Evolutionary conservation across 257 asterid species (phyloP), one percentile per base, ranked within the genome.

Genomic region (Handroanthus guayacan): DNA sequence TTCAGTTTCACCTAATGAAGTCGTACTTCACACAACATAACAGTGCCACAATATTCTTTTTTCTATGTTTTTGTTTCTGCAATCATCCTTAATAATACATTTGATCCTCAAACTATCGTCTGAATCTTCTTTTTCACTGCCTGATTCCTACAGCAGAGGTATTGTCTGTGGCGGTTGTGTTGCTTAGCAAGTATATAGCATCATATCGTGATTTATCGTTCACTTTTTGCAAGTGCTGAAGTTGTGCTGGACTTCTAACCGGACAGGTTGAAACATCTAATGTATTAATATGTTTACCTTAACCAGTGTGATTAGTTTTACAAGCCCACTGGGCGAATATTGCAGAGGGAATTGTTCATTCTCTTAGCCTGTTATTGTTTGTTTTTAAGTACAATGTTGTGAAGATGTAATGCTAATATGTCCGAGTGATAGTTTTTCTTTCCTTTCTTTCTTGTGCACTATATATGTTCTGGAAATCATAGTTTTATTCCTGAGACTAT

Each of bases 161-260:
- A 80, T 91, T 45, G 88, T 88, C 20, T 93, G 98, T 52, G 92
- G 98, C 14, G 97, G 98, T 9, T 89, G 96, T 67, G 87, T 68
- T 62, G 95, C 86, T 70, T 92, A 82, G 85, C 12, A 9, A 37
- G 50, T 5, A 20, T 61, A 45, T 8, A 71, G 17, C 31, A 25
- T 1, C 31, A 25, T 1, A 25, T 25, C 31, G 31, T 25, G 31
- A 25, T 25, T 25, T 25, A 25, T 25, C 20, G 13, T 44, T 44
- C 31, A 25, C 31, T 25, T 25, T 25, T 25, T 0, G 31, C 31
- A 25, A 25, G 20, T 34, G 77, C 61, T 72, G 74, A 39, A 75
- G 31, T 68, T 64, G 45, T 52, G 67, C 39, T 66, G 73, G 67
- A 44, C 38, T 75, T 79, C 69, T 25, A 25, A 25, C 31, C 31